Evolutionary conservation across 805 yeast genomes (phyloP), one percentile per base, ranked within the genome.

Genomic region (Candida oleophila): DNA sequence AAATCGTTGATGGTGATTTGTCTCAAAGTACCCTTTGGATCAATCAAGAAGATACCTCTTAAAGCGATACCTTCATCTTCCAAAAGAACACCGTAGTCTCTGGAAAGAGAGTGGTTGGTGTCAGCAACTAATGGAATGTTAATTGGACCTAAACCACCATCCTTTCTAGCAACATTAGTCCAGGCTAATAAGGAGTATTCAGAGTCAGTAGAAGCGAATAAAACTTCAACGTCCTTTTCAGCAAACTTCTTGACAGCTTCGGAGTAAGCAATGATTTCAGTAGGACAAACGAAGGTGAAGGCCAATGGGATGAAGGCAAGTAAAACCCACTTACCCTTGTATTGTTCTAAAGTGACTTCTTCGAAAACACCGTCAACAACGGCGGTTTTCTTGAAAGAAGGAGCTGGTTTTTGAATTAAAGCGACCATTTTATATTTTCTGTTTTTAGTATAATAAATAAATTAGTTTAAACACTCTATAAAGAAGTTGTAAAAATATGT

Each of bases 241-340:
- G 86, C 71, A 76, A 94, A 94, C 80, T 85, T 84, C 79, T 84
- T 82, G 61, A 82, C 87, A 60, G 97, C 97, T 61, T 92, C 96
- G 54, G 97, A 88, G 86, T 90, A 94, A 60, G 98, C 98, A 74
- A 94, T 85, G 79, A 94, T 91, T 81, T 94, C 98, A 59, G 99
- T 94, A 73, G 99, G 99, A 78, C 99, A 94, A 55, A 94, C 98
- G 61, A 94, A 94, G 51, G 99, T 94, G 91, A 94, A 94, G 44
- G 99, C 99, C 82, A 92, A 78, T 73, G 99, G 99, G 71, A 94
- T 86, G 79, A 94, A 94, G 54, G 95, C 98, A 65, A 94, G 81
- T 56, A 94, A 75, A 59, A 94, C 97, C 96, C 97, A 94, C 77
- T 94, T 89, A 67, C 99, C 99, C 78, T 85, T 85, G 88, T 85